Base-by-base conservation (phyloP, 495 filamentous ascomycete genomes). In the Polyplosphaeria fusca region DNA sequence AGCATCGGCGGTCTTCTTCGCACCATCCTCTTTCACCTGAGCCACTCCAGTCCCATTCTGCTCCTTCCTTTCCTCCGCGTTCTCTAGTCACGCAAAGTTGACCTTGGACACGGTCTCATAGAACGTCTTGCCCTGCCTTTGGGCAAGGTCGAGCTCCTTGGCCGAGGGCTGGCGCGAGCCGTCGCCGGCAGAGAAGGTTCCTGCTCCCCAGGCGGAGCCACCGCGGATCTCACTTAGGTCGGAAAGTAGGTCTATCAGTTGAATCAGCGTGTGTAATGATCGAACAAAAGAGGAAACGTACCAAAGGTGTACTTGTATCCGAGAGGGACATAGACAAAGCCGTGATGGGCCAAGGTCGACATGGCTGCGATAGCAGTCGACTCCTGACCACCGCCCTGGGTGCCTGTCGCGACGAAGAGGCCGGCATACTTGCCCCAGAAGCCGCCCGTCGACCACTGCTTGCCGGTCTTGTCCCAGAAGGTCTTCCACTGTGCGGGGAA, bases 401-500 rank as follows among this genome's bases (percentile, higher is more conserved):
- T 84, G 42, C 76, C 91, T 12, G 88, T 92, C 47, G 84, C 87
- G 73, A 99, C 68, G 81, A 99, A 99, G 43, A 96, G 52, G 70
- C 93, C 92, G 45, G 86, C 93, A 62, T 88, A 87, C 81, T 97
- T 99, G 74, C 89, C 89, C 77, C 82, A 86, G 79, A 81, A 91
- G 61, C 79, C 85, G 56, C 91, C 89, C 16, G 71, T 55, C 38
- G 65, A 50, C 69, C 76, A 69, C 65, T 86, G 85, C 67, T 78
- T 74, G 66, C 89, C 89, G 11, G 87, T 87, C 71, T 79, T 77
- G 77, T 94, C 88, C 86, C 85, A 91, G 81, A 91, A 94, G 39
- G 83, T 70, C 80, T 91, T 96, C 87, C 87, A 97, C 75, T 98
- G 93, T 24, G 86, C 91, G 37, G 93, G 91, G 80, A 96, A 95